Conservation (phyloP, 2,329 filamentous ascomycete species). For the Ceratocystis albifundus region DNA sequence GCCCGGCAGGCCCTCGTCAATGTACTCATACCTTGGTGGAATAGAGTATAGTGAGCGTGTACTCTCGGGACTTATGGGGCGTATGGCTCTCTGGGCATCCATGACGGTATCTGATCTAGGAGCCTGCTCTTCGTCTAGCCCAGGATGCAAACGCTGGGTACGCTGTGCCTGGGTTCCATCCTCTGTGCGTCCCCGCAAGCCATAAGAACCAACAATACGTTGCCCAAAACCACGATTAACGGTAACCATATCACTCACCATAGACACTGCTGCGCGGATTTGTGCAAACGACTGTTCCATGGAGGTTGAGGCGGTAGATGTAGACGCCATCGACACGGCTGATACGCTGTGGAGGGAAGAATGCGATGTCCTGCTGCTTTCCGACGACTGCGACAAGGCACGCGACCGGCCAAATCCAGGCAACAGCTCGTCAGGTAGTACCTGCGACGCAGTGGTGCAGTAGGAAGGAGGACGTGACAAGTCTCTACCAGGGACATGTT, state of each 20-base stretch:
- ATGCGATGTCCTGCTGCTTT: slow-evolving; percentile 7
- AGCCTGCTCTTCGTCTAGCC: background rate
- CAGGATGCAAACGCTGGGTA: background rate
- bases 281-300: slow-evolving; percentile 41
- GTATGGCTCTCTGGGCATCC: background rate
- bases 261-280: slow-evolving; percentile 37
- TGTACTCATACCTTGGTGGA: slow-evolving; percentile 22
- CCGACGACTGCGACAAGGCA: slow-evolving; percentile 15
- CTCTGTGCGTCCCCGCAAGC: slow-evolving; percentile 9
- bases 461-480: slow-evolving; percentile 19
- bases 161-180: background rate
- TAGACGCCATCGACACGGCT: slow-evolving; percentile 7
- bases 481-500: background rate
- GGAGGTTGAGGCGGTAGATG: slow-evolving; percentile 27
- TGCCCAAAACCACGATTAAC: slow-evolving; percentile 33
- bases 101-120: background rate
- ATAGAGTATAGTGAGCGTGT: slow-evolving; percentile 19
- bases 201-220: slow-evolving; percentile 16
- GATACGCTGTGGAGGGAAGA: slow-evolving; percentile 16
- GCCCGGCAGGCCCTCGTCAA: slow-evolving; percentile 25
- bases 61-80: slow-evolving; percentile 21
- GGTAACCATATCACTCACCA: slow-evolving; percentile 38
- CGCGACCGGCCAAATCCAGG: slow-evolving; percentile 3
- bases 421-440: background rate
- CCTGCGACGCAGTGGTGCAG: slow-evolving; percentile 14